Percentiles rank a stretch among this genome's conserved stretches.
phyloP scores from a whole-genome alignment of 257 asterid genomes.

The Solanum tarijense region DNA sequence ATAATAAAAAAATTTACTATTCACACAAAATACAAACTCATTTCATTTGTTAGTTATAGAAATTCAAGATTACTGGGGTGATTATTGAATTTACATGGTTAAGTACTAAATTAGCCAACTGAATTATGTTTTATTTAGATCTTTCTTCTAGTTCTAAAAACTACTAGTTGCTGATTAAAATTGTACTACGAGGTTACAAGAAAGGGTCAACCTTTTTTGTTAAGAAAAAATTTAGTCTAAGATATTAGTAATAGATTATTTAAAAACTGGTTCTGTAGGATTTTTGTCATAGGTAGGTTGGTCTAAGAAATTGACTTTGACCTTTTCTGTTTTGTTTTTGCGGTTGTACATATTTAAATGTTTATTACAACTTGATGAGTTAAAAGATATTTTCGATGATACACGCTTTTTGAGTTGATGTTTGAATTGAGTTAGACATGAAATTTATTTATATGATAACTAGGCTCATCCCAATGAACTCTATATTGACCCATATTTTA shows the following conservation, averaged over 20 bases:
- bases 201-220: not conserved
- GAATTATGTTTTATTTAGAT: not conserved
- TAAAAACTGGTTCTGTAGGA: not conserved
- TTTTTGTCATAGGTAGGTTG: not conserved
- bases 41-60: not conserved
- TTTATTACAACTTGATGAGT: not conserved
- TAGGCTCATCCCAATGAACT: not conserved
- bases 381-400: not conserved
- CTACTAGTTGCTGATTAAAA: not conserved
- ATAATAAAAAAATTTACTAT: too few species aligned
- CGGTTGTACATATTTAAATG: not conserved
- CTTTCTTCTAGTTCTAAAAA: not conserved
- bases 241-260: not conserved
- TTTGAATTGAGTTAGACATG: not conserved
- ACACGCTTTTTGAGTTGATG: not conserved
- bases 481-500: not conserved
- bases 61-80: not conserved
- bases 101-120: not conserved
- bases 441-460: not conserved
- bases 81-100: not conserved
- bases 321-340: not conserved
- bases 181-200: not conserved
- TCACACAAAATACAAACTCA: not conserved
- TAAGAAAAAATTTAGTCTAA: not conserved
- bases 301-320: not conserved